Percentiles rank a stretch among this genome's conserved stretches.
These are phyloP conservation scores for Boletales sp. DNA, from an alignment of 768 basidiomycete species.

Conservation along the genomic window DNA sequence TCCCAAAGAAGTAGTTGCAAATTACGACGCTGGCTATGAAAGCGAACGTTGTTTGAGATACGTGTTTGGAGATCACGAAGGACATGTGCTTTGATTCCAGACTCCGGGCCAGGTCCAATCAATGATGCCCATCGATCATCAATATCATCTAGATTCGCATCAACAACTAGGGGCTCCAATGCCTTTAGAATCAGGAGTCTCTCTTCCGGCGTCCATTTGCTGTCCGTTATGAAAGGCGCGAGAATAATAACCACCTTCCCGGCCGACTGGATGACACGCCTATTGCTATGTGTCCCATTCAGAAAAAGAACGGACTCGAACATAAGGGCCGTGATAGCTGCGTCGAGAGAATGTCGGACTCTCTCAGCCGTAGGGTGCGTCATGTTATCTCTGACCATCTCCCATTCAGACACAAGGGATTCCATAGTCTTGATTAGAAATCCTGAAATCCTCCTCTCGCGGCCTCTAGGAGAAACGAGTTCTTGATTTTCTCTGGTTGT, in stretches of 20 bases:
- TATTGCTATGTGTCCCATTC: slow-evolving; percentile 62
- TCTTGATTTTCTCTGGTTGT: slow-evolving; percentile 22
- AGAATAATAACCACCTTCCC: slow-evolving; percentile 50
- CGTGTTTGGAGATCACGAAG: slow-evolving; percentile 36
- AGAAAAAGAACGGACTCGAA: slow-evolving; percentile 66
- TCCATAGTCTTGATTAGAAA: slow-evolving; percentile 66
- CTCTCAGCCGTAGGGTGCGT: slow-evolving; percentile 54
- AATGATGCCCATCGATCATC: slow-evolving; percentile 45
- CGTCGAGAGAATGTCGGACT: slow-evolving; percentile 65
- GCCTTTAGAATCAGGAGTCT: slow-evolving; percentile 61
- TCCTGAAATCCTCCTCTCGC: slow-evolving; percentile 58
- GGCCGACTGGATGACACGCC: slow-evolving; percentile 60
- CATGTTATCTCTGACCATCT: slow-evolving; percentile 32
- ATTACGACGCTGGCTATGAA: slow-evolving; percentile 27
- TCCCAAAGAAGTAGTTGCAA: slow-evolving; percentile 66
- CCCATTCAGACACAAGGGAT: slow-evolving; percentile 46
- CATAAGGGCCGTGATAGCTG: slow-evolving; percentile 58
- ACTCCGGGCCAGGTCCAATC: slow-evolving; percentile 38
- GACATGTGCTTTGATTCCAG: slow-evolving; percentile 62
- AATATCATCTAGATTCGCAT: slow-evolving; percentile 28
- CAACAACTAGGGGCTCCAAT: slow-evolving; percentile 60
- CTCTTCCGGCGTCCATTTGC: slow-evolving; percentile 57
- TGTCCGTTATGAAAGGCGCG: slow-evolving; percentile 36
- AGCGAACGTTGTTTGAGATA: slow-evolving; percentile 6
- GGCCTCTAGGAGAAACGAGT: slow-evolving; percentile 45